Conservation (phyloP, 495 filamentous ascomycete species). For the Astrothelium subdiscretum region DNA sequence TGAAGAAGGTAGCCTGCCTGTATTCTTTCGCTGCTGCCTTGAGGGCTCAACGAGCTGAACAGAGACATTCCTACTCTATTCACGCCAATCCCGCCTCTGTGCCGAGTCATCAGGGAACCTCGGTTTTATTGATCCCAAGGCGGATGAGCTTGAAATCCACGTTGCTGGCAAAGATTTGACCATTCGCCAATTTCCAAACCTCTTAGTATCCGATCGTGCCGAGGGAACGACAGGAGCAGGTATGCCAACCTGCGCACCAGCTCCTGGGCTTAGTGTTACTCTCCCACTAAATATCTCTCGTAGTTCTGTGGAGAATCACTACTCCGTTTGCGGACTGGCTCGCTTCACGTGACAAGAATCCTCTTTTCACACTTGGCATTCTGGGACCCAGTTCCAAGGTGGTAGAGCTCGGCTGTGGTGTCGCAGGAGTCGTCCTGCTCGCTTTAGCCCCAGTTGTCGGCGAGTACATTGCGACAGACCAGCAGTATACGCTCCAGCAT, state of each 20-base stretch:
- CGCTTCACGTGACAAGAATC: slow-evolving; percentile 41
- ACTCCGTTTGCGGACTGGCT: slow-evolving; percentile 80
- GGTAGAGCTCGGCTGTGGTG: slow-evolving; percentile 80
- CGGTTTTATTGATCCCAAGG: slow-evolving; percentile 68
- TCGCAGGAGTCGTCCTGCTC: slow-evolving; percentile 64
- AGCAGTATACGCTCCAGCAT: slow-evolving; percentile 67
- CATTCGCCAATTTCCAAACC: slow-evolving; percentile 73
- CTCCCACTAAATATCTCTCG: neutral
- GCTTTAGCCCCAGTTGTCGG: slow-evolving; percentile 47
- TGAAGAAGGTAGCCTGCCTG: slow-evolving; percentile 22
- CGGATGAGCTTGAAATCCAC: slow-evolving; percentile 51
- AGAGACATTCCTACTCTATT: slow-evolving; percentile 85
- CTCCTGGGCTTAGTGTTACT: neutral
- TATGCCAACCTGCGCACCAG: slow-evolving; percentile 28
- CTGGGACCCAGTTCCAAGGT: slow-evolving; percentile 46
- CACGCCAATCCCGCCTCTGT: slow-evolving; percentile 43
- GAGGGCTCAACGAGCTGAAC: neutral
- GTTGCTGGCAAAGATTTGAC: slow-evolving; percentile 59
- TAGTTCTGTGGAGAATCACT: slow-evolving; percentile 87
- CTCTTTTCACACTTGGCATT: slow-evolving; percentile 48
- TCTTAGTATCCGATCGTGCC: slow-evolving; percentile 64
- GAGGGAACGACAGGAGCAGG: slow-evolving; percentile 88
- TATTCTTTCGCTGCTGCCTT: neutral
- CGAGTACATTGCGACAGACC: slow-evolving; percentile 74
- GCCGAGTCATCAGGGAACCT: slow-evolving; percentile 38